Base-by-base conservation (phyloP, 2,329 filamentous ascomycete genomes). In the Monosporascus sp. region DNA sequence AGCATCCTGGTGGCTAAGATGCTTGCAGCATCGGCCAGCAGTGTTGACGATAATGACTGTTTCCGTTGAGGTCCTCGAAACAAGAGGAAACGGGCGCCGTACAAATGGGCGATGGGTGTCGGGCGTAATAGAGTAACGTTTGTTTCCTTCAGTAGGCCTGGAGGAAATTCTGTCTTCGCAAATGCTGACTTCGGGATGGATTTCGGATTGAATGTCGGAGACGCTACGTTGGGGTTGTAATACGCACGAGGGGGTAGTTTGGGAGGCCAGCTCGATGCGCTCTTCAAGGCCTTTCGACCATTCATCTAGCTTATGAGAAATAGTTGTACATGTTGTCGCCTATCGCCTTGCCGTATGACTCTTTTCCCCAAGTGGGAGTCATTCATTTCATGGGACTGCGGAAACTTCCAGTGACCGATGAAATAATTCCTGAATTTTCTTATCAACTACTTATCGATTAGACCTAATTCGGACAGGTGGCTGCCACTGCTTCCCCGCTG, bases 1-100 rank as follows among this genome's bases (percentile, higher is more conserved):
- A 85, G 79, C 92, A 96, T 96, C 58, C 60, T 68, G 52, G 5
- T 9, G 9, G 31, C 31, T 35, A 35, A 35, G 31, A 35, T 35
- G 31, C 31, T 35, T 11, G n/a, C 37, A 24, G 54, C 40, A 22
- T 19, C 31, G 2, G 31, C 26, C 19, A 51, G 22, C 17, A 6
- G 35, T 3, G 48, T 48, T 40, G 46, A 6, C n/a, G 27, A n/a
- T n/a, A 26, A 19, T 17, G 7, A 35, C 22, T 5, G 8, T 17
- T 47, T 4, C 17, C 26, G 37, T 14, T 52, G 22, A 14, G 37
- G 4, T 1, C n/a, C 14, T 37, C 17, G 46, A 22, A 55, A 17
- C 16, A 60, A 46, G 37, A 61, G 35, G 16, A 58, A 60, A n/a
- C 48, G 52, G 4, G 52, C 54, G 48, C 24, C n/a, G 7, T 31